phyloP scores from a whole-genome alignment of 371 early-diverging fungal species.

The Mortierella sp. region DNA sequence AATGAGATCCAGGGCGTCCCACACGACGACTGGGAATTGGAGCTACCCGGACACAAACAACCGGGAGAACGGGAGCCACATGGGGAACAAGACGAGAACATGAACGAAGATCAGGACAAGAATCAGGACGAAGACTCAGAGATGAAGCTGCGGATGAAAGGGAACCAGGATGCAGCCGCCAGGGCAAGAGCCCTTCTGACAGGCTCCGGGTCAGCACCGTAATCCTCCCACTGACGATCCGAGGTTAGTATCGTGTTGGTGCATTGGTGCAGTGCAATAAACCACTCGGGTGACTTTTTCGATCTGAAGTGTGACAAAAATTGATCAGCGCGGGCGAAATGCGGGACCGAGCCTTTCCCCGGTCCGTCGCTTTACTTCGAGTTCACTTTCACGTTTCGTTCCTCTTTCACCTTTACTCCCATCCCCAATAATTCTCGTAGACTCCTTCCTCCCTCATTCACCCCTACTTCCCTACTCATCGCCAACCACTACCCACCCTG shows the following conservation, averaged over 20 bases:
- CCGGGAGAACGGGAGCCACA: too few relatives aligned
- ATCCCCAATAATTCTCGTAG: background rate
- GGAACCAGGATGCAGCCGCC: constrained; percentile 34
- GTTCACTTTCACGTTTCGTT: background rate
- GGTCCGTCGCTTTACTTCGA: constrained; percentile 10
- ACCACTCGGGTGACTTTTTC: too few relatives aligned
- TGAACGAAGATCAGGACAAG: background rate
- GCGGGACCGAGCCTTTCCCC: too few relatives aligned
- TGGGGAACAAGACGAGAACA: background rate
- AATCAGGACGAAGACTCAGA: constrained; percentile 9
- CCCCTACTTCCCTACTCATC: background rate
- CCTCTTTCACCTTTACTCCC: background rate
- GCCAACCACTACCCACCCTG: background rate
- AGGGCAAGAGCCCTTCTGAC: constrained; percentile 29
- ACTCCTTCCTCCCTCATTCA: background rate
- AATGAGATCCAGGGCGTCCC: constrained; percentile 68
- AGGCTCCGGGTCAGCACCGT: background rate
- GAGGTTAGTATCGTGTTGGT: too few relatives aligned
- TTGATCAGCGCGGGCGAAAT: too few relatives aligned
- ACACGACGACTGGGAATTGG: constrained; percentile 47
- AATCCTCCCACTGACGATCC: background rate
- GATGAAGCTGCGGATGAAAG: constrained; percentile 16
- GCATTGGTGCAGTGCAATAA: too few relatives aligned
- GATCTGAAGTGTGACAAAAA: too few relatives aligned
- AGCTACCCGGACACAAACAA: constrained; percentile 17